phyloP scores from a whole-genome alignment of 768 basidiomycete species.

The Mycena leptocephala region DNA sequence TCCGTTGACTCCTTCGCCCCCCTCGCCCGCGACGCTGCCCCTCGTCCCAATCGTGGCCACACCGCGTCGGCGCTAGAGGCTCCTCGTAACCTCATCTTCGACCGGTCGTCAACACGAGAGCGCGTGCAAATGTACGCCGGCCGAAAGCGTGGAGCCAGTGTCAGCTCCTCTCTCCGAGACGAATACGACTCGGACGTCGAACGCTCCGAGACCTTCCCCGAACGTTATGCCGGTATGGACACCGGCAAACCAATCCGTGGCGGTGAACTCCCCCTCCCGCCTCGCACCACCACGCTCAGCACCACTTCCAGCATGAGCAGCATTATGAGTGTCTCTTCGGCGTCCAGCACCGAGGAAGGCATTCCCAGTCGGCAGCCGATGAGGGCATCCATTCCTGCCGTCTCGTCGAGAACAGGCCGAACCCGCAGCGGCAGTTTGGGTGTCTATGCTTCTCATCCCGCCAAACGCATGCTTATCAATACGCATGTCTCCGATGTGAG shows the following conservation, averaged over 20 bases:
- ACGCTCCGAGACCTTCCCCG: slow-evolving; percentile 58
- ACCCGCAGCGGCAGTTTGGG: slow-evolving; percentile 77
- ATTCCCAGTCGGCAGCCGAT: slow-evolving; percentile 54
- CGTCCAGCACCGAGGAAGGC: slow-evolving; percentile 56
- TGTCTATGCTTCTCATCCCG: slow-evolving; percentile 54
- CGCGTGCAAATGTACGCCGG: slow-evolving; percentile 43
- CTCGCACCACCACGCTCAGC: slow-evolving; percentile 63
- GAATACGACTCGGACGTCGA: slow-evolving; percentile 70
- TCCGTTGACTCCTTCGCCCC: slow-evolving; percentile 84
- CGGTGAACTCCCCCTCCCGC: slow-evolving; percentile 76
- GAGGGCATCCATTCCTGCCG: slow-evolving; percentile 49
- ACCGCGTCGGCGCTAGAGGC: slow-evolving; percentile 54
- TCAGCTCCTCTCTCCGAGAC: slow-evolving; percentile 63
- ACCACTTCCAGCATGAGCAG: slow-evolving; percentile 57
- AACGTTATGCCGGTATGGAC: slow-evolving; percentile 34
- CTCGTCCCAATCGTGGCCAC: slow-evolving; percentile 57
- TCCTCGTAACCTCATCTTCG: slow-evolving; percentile 48
- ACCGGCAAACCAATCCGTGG: slow-evolving; percentile 56
- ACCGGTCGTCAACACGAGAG: slow-evolving; percentile 39
- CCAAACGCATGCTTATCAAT: slow-evolving; percentile 54
- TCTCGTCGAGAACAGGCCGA: slow-evolving; percentile 58
- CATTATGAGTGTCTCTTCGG: slow-evolving; percentile 53
- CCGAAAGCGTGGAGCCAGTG: slow-evolving; percentile 71
- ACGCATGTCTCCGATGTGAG: slow-evolving; percentile 49
- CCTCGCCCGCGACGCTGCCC: slow-evolving; percentile 55